Base-by-base conservation (phyloP, 1,284 basidiomycete species). In the Tetrapyrgos nigripes region DNA sequence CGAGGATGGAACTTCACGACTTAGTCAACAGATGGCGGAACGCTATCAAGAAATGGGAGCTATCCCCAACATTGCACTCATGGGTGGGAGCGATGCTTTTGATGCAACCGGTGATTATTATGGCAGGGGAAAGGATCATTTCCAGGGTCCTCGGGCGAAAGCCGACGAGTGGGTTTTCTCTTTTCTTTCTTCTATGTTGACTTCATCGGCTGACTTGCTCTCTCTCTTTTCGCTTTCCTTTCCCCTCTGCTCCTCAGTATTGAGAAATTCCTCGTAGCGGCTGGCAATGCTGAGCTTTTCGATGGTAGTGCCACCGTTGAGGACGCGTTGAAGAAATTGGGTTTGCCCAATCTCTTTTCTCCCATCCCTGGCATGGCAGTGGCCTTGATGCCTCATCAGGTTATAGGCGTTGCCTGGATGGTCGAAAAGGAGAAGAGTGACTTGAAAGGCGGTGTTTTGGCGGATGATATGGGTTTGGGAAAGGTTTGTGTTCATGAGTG, bases 381-480 rank as follows among this genome's bases (percentile, higher is more conserved):
- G 21, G 71, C 79, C 0, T 70, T 89, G 28, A 82, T 89, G 79
- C 80, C 87, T 11, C 87, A 89, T 72, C 88, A 91, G 63, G 77
- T 79, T 3, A 84, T 90, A 51, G 83, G 87, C 1, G 85, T 88
- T 0, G 79, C 83, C 2, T 90, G 88, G 88, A 87, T 88, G 83
- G 64, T 83, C 3, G 79, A 83, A 26, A 83, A 83, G 52, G 88
- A 89, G 68, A 71, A 71, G 43, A 73, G 77, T 27, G 62, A 53
- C 1, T 60, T 76, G 17, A 77, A 76, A 35, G 85, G 84, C 61
- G 92, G 91, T 27, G 88, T 87, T 64, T 73, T 94, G 11, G 89
- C 86, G 4, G 93, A 96, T 68, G 93, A 96, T 63, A 86, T 87
- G 85, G 85, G 84, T 49, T 76, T 86, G 13, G 83, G 84, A 33